A percentile compares a stretch with the other conserved stretches of the same genome.
phyloP scores from a whole-genome alignment of 2,329 filamentous ascomycete species.

The Fusarium miscanthi region DNA sequence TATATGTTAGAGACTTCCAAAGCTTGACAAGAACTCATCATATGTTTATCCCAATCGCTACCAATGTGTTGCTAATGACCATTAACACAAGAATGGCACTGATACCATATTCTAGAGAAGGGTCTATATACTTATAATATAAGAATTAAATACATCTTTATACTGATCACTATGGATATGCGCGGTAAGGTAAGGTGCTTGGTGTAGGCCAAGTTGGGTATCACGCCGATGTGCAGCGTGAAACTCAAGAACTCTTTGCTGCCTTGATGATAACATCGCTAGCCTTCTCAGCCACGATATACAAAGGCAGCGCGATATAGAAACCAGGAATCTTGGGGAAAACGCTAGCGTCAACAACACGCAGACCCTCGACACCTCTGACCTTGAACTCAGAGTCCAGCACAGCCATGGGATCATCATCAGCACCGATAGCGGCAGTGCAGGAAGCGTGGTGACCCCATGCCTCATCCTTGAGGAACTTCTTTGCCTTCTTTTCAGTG shows the following conservation, averaged over 20 bases:
- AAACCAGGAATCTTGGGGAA: conserved; percentile 52
- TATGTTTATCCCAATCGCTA: too few relatives aligned
- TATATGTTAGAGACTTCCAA: too few relatives aligned
- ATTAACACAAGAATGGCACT: neutral
- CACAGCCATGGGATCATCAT: conserved; percentile 53
- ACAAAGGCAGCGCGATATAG: conserved; percentile 32
- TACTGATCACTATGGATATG: too few relatives aligned
- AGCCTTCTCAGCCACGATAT: conserved; percentile 68
- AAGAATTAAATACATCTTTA: neutral
- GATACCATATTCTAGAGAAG: neutral
- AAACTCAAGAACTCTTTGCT: neutral
- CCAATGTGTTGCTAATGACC: too few relatives aligned
- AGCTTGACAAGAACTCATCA: neutral
- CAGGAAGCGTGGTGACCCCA: conserved; percentile 51
- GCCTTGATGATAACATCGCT: conserved; percentile 48
- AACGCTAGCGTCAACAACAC: conserved; percentile 71
- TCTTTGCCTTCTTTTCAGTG: conserved; percentile 46
- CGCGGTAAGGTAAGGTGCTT: neutral
- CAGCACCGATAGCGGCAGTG: conserved; percentile 48
- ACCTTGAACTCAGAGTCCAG: conserved; percentile 66
- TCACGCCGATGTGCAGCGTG: neutral
- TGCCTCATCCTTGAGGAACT: conserved; percentile 46
- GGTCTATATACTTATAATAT: neutral
- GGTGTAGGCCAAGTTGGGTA: neutral
- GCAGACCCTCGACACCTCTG: conserved; percentile 62